Conservation (phyloP, 2,329 filamentous ascomycete species). For the Xylariaceae sp. region DNA sequence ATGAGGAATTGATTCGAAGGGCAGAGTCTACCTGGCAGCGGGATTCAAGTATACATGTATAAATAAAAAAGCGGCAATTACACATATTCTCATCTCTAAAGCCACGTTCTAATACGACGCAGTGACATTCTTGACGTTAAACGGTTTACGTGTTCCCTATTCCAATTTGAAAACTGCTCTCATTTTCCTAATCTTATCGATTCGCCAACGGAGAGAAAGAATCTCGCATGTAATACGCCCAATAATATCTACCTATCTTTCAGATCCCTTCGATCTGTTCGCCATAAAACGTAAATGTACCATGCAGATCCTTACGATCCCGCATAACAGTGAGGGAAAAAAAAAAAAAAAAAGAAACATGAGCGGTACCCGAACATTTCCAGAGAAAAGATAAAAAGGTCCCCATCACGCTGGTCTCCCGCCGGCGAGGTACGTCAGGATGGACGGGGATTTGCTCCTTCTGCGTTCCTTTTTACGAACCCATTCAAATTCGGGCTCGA, state of each 20-base stretch:
- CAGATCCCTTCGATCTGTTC: no score
- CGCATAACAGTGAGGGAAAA: no score
- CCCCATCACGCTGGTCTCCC: no score
- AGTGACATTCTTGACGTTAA: conserved; percentile 3
- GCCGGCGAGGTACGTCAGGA: conserved; percentile 65
- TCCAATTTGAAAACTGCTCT: conserved; percentile 6
- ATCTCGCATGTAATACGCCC: background rate
- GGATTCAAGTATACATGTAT: conserved; percentile 35
- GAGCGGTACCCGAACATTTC: no score
- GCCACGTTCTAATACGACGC: background rate
- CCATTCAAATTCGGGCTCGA: conserved; percentile 58
- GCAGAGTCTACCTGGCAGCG: conserved; percentile 53
- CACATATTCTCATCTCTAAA: conserved; percentile 1
- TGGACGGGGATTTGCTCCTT: conserved; percentile 61
- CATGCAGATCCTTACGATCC: no score
- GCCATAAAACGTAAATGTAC: no score
- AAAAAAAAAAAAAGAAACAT: no score
- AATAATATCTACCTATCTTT: background rate
- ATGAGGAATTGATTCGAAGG: conserved; percentile 87
- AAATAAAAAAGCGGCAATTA: conserved; percentile 16
- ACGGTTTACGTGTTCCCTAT: background rate
- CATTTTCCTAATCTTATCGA: conserved; percentile 14
- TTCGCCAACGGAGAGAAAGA: conserved; percentile 14
- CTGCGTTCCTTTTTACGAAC: conserved; percentile 64
- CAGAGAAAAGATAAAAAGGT: no score